Evolutionary conservation across 352 stramenopile genomes (phyloP), one percentile per base, ranked within the genome.

Genomic region (Pythium insidiosum): DNA sequence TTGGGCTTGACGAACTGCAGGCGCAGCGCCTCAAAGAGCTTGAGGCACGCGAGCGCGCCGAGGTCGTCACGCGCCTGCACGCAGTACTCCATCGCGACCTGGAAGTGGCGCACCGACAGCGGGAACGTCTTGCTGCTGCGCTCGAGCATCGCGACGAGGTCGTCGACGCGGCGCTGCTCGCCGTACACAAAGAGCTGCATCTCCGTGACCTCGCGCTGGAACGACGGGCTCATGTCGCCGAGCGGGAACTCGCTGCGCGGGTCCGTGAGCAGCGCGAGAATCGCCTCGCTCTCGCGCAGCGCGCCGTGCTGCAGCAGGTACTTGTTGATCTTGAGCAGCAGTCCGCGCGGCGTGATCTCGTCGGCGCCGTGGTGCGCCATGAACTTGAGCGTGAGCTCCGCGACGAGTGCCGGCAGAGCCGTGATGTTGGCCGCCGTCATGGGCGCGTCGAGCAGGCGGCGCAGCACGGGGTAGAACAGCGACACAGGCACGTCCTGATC

Each of bases 1-100:
- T 80, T 88, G 7, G 80, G 80, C 18, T 82, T 76, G 44, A 92
- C 62, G 44, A 88, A 88, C 22, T 82, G 66, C 24, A 74, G 72
- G 20, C 75, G 74, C 26, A 92, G 61, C 41, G 66, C 52, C 58
- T 90, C 73, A 29, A 90, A 92, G 38, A 92, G 52, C 52, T 77
- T 72, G 41, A 92, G 56, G 38, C 63, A 73, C 28, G 74, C 47
- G 13, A 69, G 53, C 6, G 74, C 55, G 6, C 68, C 74, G 5
- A 51, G 39, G 6, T 41, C 28, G 16, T 52, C 55, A 0, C 64
- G 53, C 19, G 38, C 42, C 2, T 48, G 28, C 34, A 33, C 20
- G 21, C 62, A 76, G 41, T 84, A 87, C 46, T 87, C 68, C 77
- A 89, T 87, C 1, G 77, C 77, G 22, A 63, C 28, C 29, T 87